Evolutionary conservation across 2,329 filamentous ascomycete species (phyloP).

Genomic region (Arachnomyces sp.): DNA sequence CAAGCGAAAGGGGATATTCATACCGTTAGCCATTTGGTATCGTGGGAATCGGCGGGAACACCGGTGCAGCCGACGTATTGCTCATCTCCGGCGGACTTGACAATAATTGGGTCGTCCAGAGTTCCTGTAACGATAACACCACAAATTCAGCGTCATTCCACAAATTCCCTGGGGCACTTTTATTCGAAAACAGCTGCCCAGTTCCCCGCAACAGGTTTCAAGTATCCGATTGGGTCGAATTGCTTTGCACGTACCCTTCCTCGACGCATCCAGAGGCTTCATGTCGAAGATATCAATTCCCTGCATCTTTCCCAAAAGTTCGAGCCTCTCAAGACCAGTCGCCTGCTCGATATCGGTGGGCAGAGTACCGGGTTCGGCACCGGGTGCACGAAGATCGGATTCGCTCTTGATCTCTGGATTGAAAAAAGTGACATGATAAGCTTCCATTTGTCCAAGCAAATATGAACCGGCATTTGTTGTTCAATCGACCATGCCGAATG

Average conservation of each 20-base stretch:
- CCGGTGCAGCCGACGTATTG: conserved; percentile 97
- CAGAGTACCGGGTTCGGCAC: conserved; percentile 72
- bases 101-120: conserved; percentile 77
- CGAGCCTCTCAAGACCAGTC: conserved; percentile 95
- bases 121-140: conserved; percentile 55
- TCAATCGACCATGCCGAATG: neutral
- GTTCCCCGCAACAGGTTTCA: neutral
- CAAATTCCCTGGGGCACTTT: neutral
- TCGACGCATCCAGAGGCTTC: conserved; percentile 86
- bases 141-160: neutral
- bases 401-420: conserved; percentile 69
- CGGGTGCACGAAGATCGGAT: conserved; percentile 77
- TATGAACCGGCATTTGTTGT: conserved; percentile 2
- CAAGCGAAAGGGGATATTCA: conserved; percentile 30
- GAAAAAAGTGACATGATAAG: conserved; percentile 1
- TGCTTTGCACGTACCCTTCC: conserved; percentile 57
- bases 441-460: conserved; percentile 17
- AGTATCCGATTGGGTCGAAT: neutral
- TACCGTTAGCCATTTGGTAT: conserved; percentile 84
- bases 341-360: conserved; percentile 93
- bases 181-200: neutral
- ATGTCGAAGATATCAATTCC: conserved; percentile 97
- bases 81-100: conserved; percentile 89
- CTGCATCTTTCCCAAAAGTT: conserved; percentile 99
- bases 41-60: conserved; percentile 83